Base-by-base conservation (phyloP, 1,284 basidiomycete species). In the Chalciporus sp. region DNA sequence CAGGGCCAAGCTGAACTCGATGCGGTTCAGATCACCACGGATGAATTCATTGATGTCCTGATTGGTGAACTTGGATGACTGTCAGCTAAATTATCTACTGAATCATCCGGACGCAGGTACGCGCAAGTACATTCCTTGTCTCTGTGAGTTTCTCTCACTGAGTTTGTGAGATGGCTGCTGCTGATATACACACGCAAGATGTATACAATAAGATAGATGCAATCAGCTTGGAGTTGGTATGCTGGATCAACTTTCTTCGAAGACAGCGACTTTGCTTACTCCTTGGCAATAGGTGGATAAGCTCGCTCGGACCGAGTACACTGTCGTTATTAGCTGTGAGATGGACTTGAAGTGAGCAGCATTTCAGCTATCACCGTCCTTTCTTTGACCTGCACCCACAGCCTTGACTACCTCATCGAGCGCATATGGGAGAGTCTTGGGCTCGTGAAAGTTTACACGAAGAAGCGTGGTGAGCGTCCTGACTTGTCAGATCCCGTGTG, bases 21-120 rank as follows among this genome's bases (percentile, higher is more conserved):
- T 16, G 16, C 40, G 27, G 41, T 47, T 27, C 60, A 95, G 93
- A 94, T 98, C 60, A 93, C 92, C 4, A 94, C 91, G 2, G 95
- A 99, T 71, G 94, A 98, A 69, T 97, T 98, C 68, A 97, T 98
- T 65, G 96, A 99, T 68, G 94, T 98, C 10, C 81, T 99, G 17
- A 91, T 98, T 52, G 94, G 92, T 82, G 68, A 60, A 71, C 55
- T 4, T 41, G 20, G 37, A 23, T 16, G 17, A 33, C 40, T 26
- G 12, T n/a, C 23, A 44, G 40, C 14, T 19, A n/a, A 8, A 31
- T 29, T 31, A 17, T 20, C 11, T 16, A 29, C 20, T 51, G 42
- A 66, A 49, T 41, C n/a, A 29, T 20, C 16, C 48, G 6, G 12
- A 42, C 57, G 28, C 58, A 89, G 88, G 91, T 42, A 96, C 90